Percentiles rank a stretch among this genome's conserved stretches.
These are phyloP conservation scores for Tremella mesenterica DNA, from an alignment of 768 basidiomycete genomes.

Conservation along the genomic window DNA sequence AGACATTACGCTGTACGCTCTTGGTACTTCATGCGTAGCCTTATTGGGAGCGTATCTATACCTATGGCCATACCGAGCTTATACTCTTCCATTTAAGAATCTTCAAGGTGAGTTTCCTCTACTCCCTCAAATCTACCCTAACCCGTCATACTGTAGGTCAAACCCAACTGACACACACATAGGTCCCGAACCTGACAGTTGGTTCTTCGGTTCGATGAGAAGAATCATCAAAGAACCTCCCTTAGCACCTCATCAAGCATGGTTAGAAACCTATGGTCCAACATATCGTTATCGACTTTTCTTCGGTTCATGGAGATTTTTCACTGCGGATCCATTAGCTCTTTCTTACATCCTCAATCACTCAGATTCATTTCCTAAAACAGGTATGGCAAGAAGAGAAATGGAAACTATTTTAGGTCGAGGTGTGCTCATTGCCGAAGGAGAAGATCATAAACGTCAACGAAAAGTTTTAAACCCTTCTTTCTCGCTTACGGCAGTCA, in stretches of 20 bases:
- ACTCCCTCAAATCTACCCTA: too few relatives aligned
- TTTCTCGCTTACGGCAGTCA: constrained; percentile 50
- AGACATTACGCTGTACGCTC: too few relatives aligned
- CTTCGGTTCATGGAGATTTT: constrained; percentile 54
- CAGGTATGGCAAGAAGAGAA: constrained; percentile 64
- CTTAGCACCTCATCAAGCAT: constrained; percentile 16
- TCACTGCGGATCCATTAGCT: constrained; percentile 71
- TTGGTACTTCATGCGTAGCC: too few relatives aligned
- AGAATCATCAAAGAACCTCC: constrained; percentile 25
- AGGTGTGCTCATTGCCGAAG: constrained; percentile 47
- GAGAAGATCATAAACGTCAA: constrained; percentile 66
- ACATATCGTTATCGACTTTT: constrained; percentile 28
- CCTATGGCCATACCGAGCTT: constrained; percentile 12
- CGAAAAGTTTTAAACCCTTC: constrained; percentile 50
- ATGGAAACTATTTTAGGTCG: constrained; percentile 72
- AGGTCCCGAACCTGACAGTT: constrained; percentile 22
- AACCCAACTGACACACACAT: neutral
- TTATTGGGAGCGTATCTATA: constrained; percentile 3
- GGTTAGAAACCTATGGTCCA: constrained; percentile 31
- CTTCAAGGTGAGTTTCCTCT: constrained; percentile 15
- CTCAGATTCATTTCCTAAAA: constrained; percentile 59
- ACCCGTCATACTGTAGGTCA: neutral
- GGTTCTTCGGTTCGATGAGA: neutral
- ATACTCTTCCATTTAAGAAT: constrained; percentile 14
- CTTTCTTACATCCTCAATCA: constrained; percentile 67